phyloP scores from a whole-genome alignment of 805 yeast species.

The Ogataea methylovora region DNA sequence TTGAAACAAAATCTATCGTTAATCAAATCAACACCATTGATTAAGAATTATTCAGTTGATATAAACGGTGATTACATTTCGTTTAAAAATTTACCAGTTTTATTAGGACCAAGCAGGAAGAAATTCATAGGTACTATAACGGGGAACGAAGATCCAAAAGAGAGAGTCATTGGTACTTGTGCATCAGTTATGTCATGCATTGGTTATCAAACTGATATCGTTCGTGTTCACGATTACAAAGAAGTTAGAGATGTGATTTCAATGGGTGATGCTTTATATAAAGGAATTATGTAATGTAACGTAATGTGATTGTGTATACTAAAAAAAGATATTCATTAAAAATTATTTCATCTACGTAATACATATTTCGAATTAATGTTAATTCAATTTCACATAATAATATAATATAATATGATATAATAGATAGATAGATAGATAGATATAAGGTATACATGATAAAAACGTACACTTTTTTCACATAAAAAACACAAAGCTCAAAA shows the following conservation, averaged over 20 bases:
- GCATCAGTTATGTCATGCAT: slow-evolving; percentile 70
- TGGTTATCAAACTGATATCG: slow-evolving; percentile 68
- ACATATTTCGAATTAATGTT: too few species aligned
- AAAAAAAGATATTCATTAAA: too few species aligned
- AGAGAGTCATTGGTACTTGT: slow-evolving; percentile 71
- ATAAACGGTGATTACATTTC: slow-evolving; percentile 24
- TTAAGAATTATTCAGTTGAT: slow-evolving; percentile 41
- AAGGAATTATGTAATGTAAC: too few species aligned
- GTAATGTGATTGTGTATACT: too few species aligned
- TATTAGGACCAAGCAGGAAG: slow-evolving; percentile 87
- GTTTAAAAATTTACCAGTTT: slow-evolving; percentile 52
- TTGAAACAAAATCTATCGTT: slow-evolving; percentile 61
- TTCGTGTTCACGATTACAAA: slow-evolving; percentile 80
- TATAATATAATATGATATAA: too few species aligned
- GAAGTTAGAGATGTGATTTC: slow-evolving; percentile 45
- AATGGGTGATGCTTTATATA: slow-evolving; percentile 71
- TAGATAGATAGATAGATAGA: neutral
- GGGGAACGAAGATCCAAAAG: slow-evolving; percentile 43
- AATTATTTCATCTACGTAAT: too few species aligned
- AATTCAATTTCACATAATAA: too few species aligned
- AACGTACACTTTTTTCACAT: neutral
- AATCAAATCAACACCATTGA: slow-evolving; percentile 39
- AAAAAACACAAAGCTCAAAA: neutral
- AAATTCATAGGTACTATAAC: slow-evolving; percentile 74
- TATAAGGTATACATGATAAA: neutral